Conservation (phyloP, 2,329 filamentous ascomycete genomes). For the Plectosphaerella plurivora region DNA sequence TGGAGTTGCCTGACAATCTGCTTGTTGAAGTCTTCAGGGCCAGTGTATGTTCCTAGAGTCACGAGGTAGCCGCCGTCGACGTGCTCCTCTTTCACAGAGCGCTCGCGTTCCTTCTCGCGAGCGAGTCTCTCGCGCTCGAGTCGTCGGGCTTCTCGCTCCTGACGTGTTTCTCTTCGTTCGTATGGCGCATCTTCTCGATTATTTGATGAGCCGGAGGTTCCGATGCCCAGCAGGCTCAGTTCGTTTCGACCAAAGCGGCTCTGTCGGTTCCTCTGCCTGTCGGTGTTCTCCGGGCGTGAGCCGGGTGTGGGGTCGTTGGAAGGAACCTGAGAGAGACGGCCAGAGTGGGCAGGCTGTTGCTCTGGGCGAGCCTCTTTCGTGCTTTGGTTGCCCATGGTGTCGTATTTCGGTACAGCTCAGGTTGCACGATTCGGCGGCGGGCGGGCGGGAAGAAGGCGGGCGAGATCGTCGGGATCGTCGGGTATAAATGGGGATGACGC, state of each 20-base stretch:
- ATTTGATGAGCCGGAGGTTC: constrained; percentile 28
- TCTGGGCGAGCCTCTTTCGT: constrained; percentile 31
- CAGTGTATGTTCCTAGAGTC: constrained; percentile 89
- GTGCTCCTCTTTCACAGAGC: constrained; percentile 85
- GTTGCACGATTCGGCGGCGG: too few relatives aligned
- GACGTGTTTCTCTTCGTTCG: constrained; percentile 78
- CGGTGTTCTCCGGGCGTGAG: constrained; percentile 6
- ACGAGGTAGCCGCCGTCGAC: constrained; percentile 94
- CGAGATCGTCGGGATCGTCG: not conserved
- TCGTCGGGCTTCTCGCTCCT: constrained; percentile 83
- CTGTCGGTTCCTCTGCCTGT: constrained; percentile 7
- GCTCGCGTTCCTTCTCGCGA: constrained; percentile 78
- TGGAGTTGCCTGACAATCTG: constrained; percentile 81
- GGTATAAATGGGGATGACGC: not conserved
- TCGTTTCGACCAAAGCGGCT: constrained; percentile 35
- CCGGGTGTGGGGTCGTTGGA: constrained; percentile 8
- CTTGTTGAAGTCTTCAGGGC: constrained; percentile 91
- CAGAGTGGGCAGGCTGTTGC: constrained; percentile 10
- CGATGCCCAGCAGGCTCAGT: constrained; percentile 40
- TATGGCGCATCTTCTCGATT: constrained; percentile 38
- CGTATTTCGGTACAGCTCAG: not conserved
- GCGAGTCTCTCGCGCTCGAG: constrained; percentile 74
- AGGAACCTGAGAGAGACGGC: constrained; percentile 9
- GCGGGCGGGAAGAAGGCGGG: not conserved
- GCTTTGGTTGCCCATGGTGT: constrained; percentile 33